A percentile compares a stretch with the other conserved stretches of the same genome.
phyloP scores from a whole-genome alignment of 2,329 filamentous ascomycete genomes.

The Elsinoe ampelina region DNA sequence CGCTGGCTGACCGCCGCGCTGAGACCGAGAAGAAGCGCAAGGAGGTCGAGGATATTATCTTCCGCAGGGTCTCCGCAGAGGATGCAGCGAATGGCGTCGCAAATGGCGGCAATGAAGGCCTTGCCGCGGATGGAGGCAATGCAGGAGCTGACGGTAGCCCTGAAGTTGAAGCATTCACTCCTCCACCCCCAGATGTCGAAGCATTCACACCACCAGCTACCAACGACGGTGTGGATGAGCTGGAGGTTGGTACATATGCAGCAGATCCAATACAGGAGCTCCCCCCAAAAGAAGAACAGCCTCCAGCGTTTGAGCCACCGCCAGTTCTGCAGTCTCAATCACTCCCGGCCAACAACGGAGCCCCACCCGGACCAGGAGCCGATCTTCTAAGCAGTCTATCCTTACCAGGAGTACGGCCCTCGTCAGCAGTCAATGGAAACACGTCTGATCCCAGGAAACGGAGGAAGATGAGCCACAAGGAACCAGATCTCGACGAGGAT shows the following conservation, averaged over 20 bases:
- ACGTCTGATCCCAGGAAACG: slow-evolving; percentile 27
- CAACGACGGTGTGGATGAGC: slow-evolving; percentile 14
- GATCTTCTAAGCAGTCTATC: slow-evolving; percentile 23
- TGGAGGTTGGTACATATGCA: slow-evolving; percentile 16
- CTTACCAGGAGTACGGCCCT: slow-evolving; percentile 19
- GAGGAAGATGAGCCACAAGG: slow-evolving; percentile 27
- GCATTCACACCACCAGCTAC: slow-evolving; percentile 60
- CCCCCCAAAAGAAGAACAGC: slow-evolving; percentile 22
- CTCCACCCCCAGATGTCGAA: slow-evolving; percentile 71
- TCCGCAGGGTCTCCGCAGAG: slow-evolving; percentile 60
- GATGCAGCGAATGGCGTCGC: background rate
- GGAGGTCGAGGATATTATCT: slow-evolving; percentile 83
- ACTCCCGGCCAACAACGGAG: background rate
- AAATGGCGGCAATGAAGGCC: slow-evolving; percentile 20
- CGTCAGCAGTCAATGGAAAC: slow-evolving; percentile 18
- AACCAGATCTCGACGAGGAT: slow-evolving; percentile 23
- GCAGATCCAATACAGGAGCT: slow-evolving; percentile 21
- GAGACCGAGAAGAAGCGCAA: slow-evolving; percentile 75
- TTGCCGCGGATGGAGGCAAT: slow-evolving; percentile 7
- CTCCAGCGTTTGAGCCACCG: slow-evolving; percentile 23
- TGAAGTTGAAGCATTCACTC: slow-evolving; percentile 42
- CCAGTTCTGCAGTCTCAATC: slow-evolving; percentile 16
- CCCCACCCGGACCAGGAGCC: slow-evolving; percentile 14
- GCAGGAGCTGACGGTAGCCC: slow-evolving; percentile 25
- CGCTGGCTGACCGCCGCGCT: slow-evolving; percentile 56